Evolutionary conservation across 164 flowering plant species (phyloP), one percentile per base, ranked within the genome.

Genomic region (Berberis thunbergii): DNA sequence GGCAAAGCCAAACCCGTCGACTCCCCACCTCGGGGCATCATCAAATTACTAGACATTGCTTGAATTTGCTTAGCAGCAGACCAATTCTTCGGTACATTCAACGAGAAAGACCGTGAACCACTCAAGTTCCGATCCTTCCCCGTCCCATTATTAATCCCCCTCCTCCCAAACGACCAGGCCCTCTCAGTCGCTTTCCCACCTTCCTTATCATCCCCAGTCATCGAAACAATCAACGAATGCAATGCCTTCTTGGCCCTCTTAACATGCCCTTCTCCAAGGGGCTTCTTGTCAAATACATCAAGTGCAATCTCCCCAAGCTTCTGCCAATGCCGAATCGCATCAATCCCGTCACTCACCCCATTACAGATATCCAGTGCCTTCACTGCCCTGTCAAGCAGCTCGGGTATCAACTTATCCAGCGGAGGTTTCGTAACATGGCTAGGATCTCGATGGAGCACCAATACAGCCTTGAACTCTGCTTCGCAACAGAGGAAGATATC

Each of bases 11-110:
- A 44, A 1, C 86, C 83, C 0, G 72, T 72, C 4, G 79, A 4
- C 52, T 91, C 97, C 3, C 65, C 78, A 8, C 87, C 86, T 1
- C 87, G 83, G 0, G 96, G 98, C 54, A 79, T 68, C 8, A 64
- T 76, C 9, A 87, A 79, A 61, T 83, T 85, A 44, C 72, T 8
- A 1, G 82, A 68, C 92, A 91, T 91, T 2, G 86, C 78, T 39
- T 89, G 96, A 48, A 89, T 75, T 71, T 91, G 97, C 75, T 81
- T 91, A 5, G 91, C 78, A 0, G 96, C 90, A 0, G 96, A 91
- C 96, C 95, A 88, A 1, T 72, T 74, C 66, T 70, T 79, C 4
- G 87, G 76, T 49, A 86, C 83, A 40, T 70, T 56, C 81, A 83
- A 78, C 4, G 90, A 78, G 8, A 74, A 48, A 0, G 86, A 72